A percentile compares a stretch with the other conserved stretches of the same genome.
These are phyloP conservation scores for Tetragonia tetragonoides DNA, from an alignment of 148 eudicot genomes.

Conservation along the genomic window DNA sequence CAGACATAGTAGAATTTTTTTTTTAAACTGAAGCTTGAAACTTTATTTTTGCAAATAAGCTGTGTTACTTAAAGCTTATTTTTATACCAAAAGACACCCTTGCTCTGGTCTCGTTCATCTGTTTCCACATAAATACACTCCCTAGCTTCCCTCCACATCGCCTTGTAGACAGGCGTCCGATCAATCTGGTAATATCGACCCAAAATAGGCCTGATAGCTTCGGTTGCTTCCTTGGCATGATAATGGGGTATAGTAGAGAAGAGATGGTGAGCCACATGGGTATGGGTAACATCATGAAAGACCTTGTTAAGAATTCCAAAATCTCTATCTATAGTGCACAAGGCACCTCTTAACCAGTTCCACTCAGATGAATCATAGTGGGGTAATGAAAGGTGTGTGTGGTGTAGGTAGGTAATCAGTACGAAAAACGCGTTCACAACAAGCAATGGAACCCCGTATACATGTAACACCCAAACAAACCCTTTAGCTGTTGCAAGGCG, in stretches of 20 bases:
- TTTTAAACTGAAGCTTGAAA: neutral
- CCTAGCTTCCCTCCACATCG: constrained; percentile 75
- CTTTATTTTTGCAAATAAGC: too few species aligned
- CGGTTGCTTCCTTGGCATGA: constrained; percentile 89
- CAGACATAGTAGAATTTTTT: too few species aligned
- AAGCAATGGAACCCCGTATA: constrained; percentile 66
- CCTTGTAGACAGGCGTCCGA: constrained; percentile 56
- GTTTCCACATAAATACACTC: constrained; percentile 75
- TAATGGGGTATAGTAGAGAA: constrained; percentile 91
- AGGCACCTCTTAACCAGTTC: constrained; percentile 87
- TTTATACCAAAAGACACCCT: constrained; percentile 82
- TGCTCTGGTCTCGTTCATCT: constrained; percentile 48
- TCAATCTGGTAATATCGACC: constrained; percentile 70
- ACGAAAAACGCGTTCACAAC: constrained; percentile 75
- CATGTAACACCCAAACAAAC: constrained; percentile 58
- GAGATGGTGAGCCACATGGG: constrained; percentile 84
- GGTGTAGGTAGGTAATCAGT: constrained; percentile 70
- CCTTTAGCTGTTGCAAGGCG: constrained; percentile 54
- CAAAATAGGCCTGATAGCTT: constrained; percentile 70
- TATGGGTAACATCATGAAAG: constrained; percentile 78
- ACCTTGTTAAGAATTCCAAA: constrained; percentile 77
- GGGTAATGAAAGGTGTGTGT: constrained; percentile 79
- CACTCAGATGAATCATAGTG: constrained; percentile 82
- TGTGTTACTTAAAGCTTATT: constrained; percentile 51
- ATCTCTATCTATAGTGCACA: constrained; percentile 77